Percentiles rank a stretch among this genome's conserved stretches.
Conservation (phyloP, 805 yeast genomes). For the Wickerhamiella alocasiicola region DNA sequence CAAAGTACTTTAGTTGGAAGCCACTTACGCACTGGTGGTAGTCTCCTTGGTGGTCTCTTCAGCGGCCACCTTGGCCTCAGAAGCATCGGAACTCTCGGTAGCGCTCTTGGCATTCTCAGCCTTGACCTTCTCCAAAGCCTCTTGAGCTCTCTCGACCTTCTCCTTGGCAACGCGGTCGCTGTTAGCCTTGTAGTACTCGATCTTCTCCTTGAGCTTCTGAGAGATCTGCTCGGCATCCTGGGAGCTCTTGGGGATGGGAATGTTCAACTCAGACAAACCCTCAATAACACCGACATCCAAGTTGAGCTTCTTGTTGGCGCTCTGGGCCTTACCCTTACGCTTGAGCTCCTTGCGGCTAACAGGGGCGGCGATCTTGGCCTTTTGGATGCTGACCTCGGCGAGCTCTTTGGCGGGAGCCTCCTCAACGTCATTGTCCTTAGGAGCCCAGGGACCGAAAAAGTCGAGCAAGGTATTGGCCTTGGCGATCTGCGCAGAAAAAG, state of each 20-base stretch:
- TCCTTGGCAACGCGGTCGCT: constrained; percentile 73
- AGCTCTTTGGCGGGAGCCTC: constrained; percentile 17
- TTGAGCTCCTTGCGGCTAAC: constrained; percentile 32
- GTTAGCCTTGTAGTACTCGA: constrained; percentile 50
- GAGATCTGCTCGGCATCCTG: constrained; percentile 59
- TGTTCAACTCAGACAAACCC: constrained; percentile 59
- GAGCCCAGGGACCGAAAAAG: constrained; percentile 61
- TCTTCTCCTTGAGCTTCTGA: constrained; percentile 57
- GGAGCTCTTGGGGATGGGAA: constrained; percentile 63
- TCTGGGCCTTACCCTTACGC: constrained; percentile 32
- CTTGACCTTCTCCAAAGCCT: constrained; percentile 58
- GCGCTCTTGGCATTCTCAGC: not conserved
- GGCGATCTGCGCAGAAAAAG: constrained; percentile 66
- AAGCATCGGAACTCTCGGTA: not conserved
- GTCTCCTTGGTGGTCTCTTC: no score
- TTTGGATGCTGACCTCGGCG: constrained; percentile 46
- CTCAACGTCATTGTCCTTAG: constrained; percentile 18
- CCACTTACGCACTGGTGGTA: no score
- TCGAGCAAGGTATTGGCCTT: constrained; percentile 59
- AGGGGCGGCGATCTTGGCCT: constrained; percentile 41
- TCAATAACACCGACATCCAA: constrained; percentile 73
- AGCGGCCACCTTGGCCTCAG: no score
- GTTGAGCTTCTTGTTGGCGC: constrained; percentile 33
- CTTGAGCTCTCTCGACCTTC: constrained; percentile 65
- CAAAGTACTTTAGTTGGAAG: no score